Evolutionary conservation across 345 rosid species (phyloP).

Genomic region (Eucalyptus dawsonii): DNA sequence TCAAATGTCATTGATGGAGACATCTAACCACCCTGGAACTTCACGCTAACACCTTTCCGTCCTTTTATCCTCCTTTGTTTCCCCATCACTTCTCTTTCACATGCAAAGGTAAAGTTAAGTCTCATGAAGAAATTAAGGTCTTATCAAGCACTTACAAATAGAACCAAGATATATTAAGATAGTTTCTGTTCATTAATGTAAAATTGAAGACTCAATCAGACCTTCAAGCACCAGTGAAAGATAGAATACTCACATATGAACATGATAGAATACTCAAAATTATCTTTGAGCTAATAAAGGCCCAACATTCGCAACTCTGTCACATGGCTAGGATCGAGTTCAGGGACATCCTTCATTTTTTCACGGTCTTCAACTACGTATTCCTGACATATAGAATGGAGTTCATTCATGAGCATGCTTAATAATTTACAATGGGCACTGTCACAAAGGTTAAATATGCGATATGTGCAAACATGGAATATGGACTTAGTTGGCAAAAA

Average conservation of each 20-base stretch:
- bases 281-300: constrained; percentile 32
- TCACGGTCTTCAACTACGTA: constrained; percentile 92
- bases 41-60: not conserved
- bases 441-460: not conserved
- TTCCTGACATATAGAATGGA: constrained; percentile 36
- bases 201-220: not conserved
- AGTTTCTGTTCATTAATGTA: not conserved
- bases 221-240: not conserved
- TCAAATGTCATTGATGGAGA: not conserved
- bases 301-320: constrained; percentile 91
- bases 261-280: not conserved
- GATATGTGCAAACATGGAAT: not conserved
- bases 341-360: constrained; percentile 54
- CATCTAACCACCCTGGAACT: not conserved
- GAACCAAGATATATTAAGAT: not conserved
- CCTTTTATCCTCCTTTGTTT: not conserved
- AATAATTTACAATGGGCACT: not conserved
- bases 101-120: not conserved
- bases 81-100: not conserved
- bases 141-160: not conserved
- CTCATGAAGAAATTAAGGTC: not conserved
- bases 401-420: not conserved
- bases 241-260: not conserved
- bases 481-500: not conserved
- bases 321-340: constrained; percentile 80